Percentiles rank a stretch among this genome's conserved stretches.
These are phyloP conservation scores for Cytospora piceicola DNA, from an alignment of 2,329 filamentous ascomycete species.

Conservation along the genomic window DNA sequence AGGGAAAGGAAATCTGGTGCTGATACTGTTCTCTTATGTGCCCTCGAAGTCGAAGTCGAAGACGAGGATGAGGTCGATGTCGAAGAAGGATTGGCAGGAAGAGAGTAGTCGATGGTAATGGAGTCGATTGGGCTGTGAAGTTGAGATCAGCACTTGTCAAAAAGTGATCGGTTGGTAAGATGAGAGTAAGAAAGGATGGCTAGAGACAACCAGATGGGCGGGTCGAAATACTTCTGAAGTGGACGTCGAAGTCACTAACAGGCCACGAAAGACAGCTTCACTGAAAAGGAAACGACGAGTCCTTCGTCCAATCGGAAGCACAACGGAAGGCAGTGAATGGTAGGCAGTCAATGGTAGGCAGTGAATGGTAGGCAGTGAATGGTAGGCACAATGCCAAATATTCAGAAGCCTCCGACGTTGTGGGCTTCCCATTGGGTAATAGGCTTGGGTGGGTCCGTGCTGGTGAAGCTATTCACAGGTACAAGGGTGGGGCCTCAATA, in stretches of 20 bases:
- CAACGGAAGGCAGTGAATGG: slow-evolving; percentile 1
- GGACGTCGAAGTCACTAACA: background rate
- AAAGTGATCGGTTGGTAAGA: background rate
- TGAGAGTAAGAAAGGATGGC: background rate
- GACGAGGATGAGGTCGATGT: slow-evolving; percentile 8
- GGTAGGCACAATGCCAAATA: slow-evolving; percentile 12
- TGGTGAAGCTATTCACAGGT: slow-evolving; percentile 14
- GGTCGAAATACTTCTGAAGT: slow-evolving; percentile 10
- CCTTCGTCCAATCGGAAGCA: background rate
- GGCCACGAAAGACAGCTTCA: background rate
- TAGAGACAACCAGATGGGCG: background rate
- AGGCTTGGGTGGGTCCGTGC: slow-evolving; percentile 1
- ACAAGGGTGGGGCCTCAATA: slow-evolving; percentile 4
- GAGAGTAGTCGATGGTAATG: slow-evolving; percentile 24
- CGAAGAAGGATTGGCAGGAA: no score
- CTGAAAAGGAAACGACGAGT: background rate
- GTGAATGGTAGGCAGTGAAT: background rate
- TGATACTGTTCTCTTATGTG: slow-evolving; percentile 55
- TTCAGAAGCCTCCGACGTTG: background rate
- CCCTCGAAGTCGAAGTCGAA: slow-evolving; percentile 34
- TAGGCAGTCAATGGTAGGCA: slow-evolving; percentile 16
- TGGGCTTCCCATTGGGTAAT: background rate
- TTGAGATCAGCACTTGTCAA: slow-evolving; percentile 17
- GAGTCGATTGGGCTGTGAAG: slow-evolving; percentile 22
- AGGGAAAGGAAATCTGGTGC: slow-evolving; percentile 50